These are phyloP conservation scores for Volvox carteri DNA, from an alignment of 163 green algal species.

Conservation along the genomic window DNA sequence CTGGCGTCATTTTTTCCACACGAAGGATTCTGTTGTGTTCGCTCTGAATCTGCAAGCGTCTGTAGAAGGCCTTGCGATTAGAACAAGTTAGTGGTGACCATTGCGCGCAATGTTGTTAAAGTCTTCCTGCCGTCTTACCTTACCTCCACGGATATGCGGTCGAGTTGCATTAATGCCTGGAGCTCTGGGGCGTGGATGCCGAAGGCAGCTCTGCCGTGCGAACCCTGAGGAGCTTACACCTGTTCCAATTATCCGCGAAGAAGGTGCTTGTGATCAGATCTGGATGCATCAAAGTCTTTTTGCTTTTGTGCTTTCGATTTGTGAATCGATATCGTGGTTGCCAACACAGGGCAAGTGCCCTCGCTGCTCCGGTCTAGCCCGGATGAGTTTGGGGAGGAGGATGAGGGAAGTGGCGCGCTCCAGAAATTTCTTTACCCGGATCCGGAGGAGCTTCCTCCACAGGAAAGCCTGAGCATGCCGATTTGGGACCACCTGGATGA, in stretches of 20 bases:
- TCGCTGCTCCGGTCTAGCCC: constrained; percentile 5
- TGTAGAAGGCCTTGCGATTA: no score
- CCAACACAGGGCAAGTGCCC: neutral
- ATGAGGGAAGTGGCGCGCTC: neutral
- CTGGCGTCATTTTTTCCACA: no score
- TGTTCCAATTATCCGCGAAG: constrained; percentile 32
- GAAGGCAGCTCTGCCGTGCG: constrained; percentile 19
- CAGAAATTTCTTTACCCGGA: constrained; percentile 91
- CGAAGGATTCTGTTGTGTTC: no score
- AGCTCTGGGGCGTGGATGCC: neutral
- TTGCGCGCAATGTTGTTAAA: neutral
- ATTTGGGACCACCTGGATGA: constrained; percentile 99
- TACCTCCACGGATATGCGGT: neutral
- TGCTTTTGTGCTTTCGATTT: neutral
- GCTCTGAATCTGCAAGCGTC: no score
- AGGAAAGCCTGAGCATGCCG: constrained; percentile 91
- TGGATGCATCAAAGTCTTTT: no score
- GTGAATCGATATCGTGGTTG: neutral
- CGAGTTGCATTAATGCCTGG: neutral
- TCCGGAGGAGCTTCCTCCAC: constrained; percentile 83
- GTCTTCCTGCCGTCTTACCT: neutral
- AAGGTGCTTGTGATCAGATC: neutral
- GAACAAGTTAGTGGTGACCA: neutral
- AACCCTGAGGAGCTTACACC: constrained; percentile 21
- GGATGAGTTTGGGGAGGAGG: neutral